Conservation (phyloP, 768 basidiomycete species). For the Suillus hirtellus region DNA sequence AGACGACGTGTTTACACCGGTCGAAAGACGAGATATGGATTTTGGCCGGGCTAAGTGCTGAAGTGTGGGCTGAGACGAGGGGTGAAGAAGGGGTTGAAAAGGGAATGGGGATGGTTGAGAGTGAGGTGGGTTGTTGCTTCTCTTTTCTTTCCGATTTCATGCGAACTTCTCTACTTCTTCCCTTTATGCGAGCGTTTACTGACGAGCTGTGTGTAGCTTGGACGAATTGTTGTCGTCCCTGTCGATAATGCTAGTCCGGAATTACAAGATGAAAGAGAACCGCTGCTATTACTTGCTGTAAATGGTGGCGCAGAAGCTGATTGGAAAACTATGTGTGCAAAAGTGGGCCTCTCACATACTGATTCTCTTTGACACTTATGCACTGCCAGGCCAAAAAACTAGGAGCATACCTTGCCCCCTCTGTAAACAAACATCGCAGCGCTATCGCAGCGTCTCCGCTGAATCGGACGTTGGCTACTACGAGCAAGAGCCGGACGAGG, state of each 20-base stretch:
- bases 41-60: constrained; percentile 68
- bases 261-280: constrained; percentile 39
- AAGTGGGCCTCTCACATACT: constrained; percentile 41
- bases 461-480: constrained; percentile 8
- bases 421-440: constrained; percentile 39
- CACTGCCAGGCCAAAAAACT: constrained; percentile 32
- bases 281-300: constrained; percentile 69
- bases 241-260: constrained; percentile 38
- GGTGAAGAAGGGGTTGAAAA: constrained; percentile 36
- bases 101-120: constrained; percentile 64
- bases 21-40: constrained; percentile 76
- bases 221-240: constrained; percentile 68
- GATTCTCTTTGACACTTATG: background rate
- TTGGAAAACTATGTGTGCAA: constrained; percentile 66
- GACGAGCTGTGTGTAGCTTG: constrained; percentile 47
- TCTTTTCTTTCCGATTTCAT: constrained; percentile 8
- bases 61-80: constrained; percentile 77
- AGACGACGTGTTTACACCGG: constrained; percentile 25
- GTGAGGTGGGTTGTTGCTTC: constrained; percentile 54
- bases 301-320: constrained; percentile 59
- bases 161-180: background rate
- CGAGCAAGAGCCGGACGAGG: constrained; percentile 26
- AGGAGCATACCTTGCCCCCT: constrained; percentile 33
- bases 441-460: constrained; percentile 20
- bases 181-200: background rate